Evolutionary conservation across 345 rosid species (phyloP), one percentile per base, ranked within the genome.

Genomic region (Hypericum perforatum): DNA sequence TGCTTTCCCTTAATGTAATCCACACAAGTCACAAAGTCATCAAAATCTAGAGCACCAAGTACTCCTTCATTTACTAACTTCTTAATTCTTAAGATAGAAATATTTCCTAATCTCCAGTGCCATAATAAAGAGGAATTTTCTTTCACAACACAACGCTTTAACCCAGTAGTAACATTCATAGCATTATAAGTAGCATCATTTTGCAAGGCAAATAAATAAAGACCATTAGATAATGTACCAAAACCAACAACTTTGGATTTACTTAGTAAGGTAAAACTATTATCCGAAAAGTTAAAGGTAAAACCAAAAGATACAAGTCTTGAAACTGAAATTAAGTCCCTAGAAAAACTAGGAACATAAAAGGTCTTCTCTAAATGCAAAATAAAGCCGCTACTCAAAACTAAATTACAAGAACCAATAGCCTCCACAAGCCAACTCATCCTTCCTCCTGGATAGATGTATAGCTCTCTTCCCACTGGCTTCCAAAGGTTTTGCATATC

Each of bases 271-370:
- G 9, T 49, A n/a, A 49, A 59, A n/a, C 0, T 0, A 9, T 0
- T 6, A 0, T 53, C 7, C 0, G 0, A 38, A 11, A 61, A 36
- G 0, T n/a, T 1, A 45, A 39, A 45, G 2, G 6, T 5, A 53
- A 32, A 46, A 6, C 39, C 41, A 0, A 29, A 38, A 43, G 0
- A 1, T 11, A 52, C 10, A 1, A 37, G 15, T 45, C 14, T 61
- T 0, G 13, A 61, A 43, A 61, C 16, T 0, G 0, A 45, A 53
- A 53, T 38, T 16, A 52, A 45, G 8, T 61, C 48, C 15, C 0
- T 53, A 10, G 32, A 53, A 9, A 61, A 45, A 43, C 3, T 2
- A 22, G 16, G 37, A 57, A 49, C 29, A 50, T 63, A 50, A 56
- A 56, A 56, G 1, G 39, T 11, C 2, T 3, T 42, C 43, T 37